Conservation (phyloP, 768 basidiomycete genomes). For the Cystofilobasidium capitatum region DNA sequence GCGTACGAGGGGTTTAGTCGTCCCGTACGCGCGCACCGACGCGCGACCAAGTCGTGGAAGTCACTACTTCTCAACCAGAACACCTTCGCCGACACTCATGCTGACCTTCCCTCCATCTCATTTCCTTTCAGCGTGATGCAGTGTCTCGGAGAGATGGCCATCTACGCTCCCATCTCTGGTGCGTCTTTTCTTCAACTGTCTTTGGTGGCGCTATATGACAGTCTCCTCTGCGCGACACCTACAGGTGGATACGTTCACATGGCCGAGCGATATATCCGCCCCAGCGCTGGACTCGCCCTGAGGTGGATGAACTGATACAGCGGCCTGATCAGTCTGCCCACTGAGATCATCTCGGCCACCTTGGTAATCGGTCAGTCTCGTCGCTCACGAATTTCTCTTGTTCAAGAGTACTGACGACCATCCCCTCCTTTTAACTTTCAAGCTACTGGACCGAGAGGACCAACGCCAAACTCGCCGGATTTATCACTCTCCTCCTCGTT, state of each 20-base stretch:
- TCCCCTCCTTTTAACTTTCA: conserved; percentile 53
- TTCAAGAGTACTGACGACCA: conserved; percentile 25
- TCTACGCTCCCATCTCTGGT: not conserved
- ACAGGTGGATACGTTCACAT: conserved; percentile 44
- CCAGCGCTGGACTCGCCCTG: conserved; percentile 37
- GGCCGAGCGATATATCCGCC: conserved; percentile 30
- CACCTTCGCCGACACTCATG: conserved; percentile 40
- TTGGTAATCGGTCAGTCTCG: conserved; percentile 34
- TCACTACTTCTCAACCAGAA: no score
- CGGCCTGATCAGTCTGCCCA: conserved; percentile 42
- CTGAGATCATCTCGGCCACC: conserved; percentile 38
- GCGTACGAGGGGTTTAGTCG: no score
- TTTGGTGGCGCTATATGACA: not conserved
- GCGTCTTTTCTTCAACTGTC: not conserved
- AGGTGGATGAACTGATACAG: conserved; percentile 35
- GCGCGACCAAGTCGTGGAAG: no score
- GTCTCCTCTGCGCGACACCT: conserved; percentile 45
- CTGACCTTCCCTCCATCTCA: conserved; percentile 42
- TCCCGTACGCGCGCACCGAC: no score
- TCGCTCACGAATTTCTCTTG: no score
- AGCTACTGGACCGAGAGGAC: conserved; percentile 49
- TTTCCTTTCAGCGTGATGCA: conserved; percentile 33
- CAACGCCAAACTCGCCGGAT: conserved; percentile 22
- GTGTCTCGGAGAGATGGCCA: conserved; percentile 58
- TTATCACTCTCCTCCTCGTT: conserved; percentile 13